Base-by-base conservation (phyloP, 1,284 basidiomycete species). In the Leccinum fallax region DNA sequence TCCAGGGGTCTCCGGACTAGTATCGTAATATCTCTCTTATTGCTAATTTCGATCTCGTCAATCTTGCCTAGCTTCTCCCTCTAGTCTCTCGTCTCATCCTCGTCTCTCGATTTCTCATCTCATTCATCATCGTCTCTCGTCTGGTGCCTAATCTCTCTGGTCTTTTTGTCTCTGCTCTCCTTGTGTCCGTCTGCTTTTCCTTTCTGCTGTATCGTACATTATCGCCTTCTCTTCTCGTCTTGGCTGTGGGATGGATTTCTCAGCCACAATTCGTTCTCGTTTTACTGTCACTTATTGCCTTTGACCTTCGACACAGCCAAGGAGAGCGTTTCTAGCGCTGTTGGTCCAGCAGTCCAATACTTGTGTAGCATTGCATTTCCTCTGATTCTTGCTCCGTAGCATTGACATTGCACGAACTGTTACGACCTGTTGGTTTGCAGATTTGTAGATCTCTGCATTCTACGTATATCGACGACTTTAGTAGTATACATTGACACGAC, bases 21-120 rank as follows among this genome's bases (percentile, higher is more conserved):
- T 74, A 74, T 69, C 62, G 61, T 74, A 74, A 73, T 74, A 71
- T 65, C 58, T 65, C 66, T 69, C 73, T 74, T 74, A 74, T 76
- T 76, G 66, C 66, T 74, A 76, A 76, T 70, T 71, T 70, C 64
- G 15, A 63, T 67, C 61, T 70, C 66, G 48, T 57, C 32, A 62
- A 67, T 63, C 63, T 46, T 43, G 52, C 34, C 40, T 71, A 67
- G 34, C 24, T 36, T 53, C 70, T 60, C 51, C 58, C 52, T 67
- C 65, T 68, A 65, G 70, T 24, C 21, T 59, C 60, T 51, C 46
- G 55, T 66, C 53, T 66, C 48, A 58, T 53, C 53, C 63, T 64
- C 34, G 21, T 21, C 21, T 57, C 62, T 62, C 59, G 51, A 57
- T 61, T 55, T 60, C 52, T 64, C 58, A 28, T 58, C 48, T 65